A percentile compares a stretch with the other conserved stretches of the same genome.
phyloP scores from a whole-genome alignment of 2,329 filamentous ascomycete species.

The Thermoascus crustaceus region DNA sequence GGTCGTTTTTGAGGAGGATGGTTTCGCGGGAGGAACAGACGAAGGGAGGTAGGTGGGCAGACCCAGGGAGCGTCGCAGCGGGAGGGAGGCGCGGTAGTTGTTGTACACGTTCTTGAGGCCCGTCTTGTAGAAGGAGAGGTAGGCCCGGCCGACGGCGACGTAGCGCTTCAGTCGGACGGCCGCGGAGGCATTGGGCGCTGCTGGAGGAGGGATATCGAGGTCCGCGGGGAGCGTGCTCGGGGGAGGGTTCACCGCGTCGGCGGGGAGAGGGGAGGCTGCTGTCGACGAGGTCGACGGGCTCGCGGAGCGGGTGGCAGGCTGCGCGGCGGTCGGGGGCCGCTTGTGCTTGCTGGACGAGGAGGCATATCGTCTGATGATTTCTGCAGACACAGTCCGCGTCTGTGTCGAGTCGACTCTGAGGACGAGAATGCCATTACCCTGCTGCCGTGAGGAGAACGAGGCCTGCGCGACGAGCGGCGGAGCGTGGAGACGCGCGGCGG shows the following conservation, averaged over 20 bases:
- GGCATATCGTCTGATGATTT: no score
- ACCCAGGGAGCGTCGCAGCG: conserved; percentile 23
- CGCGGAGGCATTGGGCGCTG: conserved; percentile 36
- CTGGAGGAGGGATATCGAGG: conserved; percentile 54
- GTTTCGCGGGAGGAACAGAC: conserved; percentile 16
- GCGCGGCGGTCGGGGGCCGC: no score
- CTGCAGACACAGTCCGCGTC: no score
- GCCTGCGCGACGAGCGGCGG: no score
- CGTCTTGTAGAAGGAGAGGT: conserved; percentile 77
- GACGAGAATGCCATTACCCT: no score
- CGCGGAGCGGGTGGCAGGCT: no score
- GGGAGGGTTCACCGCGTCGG: conserved; percentile 73
- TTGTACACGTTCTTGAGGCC: conserved; percentile 66
- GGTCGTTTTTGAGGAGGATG: conserved; percentile 1
- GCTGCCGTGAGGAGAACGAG: no score
- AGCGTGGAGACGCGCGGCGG: no score
- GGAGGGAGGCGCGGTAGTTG: conserved; percentile 46
- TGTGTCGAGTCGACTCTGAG: no score
- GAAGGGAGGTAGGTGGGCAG: conserved; percentile 26
- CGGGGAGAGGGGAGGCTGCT: no score
- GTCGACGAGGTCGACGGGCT: no score
- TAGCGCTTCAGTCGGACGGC: conserved; percentile 23
- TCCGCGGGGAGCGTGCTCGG: conserved; percentile 62
- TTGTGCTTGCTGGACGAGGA: no score
- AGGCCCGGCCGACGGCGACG: conserved; percentile 59